Conservation (phyloP, 1,284 basidiomycete genomes). For the Tylopilus microsporus region DNA sequence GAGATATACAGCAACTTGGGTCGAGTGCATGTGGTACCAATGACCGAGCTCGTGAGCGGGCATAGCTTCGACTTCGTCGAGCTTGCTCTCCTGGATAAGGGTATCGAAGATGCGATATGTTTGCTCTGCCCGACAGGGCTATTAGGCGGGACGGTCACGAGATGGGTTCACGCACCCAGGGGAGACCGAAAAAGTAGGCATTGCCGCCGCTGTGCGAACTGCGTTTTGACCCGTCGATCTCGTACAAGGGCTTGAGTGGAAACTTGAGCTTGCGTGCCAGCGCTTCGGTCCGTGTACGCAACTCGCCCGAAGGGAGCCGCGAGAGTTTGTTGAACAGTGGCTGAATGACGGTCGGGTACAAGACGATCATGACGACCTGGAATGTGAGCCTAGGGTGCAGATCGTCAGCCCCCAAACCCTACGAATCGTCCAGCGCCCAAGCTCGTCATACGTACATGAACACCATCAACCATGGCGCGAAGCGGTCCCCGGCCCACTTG, state of each 20-base stretch:
- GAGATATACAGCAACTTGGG: too few species aligned
- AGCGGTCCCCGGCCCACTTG: conserved; percentile 86
- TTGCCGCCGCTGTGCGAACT: conserved; percentile 94
- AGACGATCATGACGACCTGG: conserved; percentile 79
- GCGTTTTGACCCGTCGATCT: conserved; percentile 95
- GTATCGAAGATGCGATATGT: conserved; percentile 52
- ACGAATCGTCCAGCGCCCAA: neutral
- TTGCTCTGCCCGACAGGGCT: conserved; percentile 49
- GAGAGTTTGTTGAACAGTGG: conserved; percentile 97
- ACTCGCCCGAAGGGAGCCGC: conserved; percentile 70
- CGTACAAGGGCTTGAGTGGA: conserved; percentile 93
- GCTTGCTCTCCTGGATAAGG: too few species aligned
- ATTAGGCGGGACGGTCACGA: neutral
- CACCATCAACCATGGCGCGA: conserved; percentile 84
- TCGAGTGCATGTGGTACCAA: too few species aligned
- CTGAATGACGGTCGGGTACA: conserved; percentile 89
- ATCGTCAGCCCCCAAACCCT: neutral
- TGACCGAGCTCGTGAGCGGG: too few species aligned
- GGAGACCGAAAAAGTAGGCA: conserved; percentile 92
- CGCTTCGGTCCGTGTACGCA: conserved; percentile 69
- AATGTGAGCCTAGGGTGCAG: conserved; percentile 59
- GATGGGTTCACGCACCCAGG: conserved; percentile 60
- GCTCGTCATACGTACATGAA: conserved; percentile 53
- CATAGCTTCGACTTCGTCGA: too few species aligned
- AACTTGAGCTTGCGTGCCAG: conserved; percentile 76